These are phyloP conservation scores for Mitragyna speciosa DNA, from an alignment of 257 asterid genomes.

Conservation along the genomic window DNA sequence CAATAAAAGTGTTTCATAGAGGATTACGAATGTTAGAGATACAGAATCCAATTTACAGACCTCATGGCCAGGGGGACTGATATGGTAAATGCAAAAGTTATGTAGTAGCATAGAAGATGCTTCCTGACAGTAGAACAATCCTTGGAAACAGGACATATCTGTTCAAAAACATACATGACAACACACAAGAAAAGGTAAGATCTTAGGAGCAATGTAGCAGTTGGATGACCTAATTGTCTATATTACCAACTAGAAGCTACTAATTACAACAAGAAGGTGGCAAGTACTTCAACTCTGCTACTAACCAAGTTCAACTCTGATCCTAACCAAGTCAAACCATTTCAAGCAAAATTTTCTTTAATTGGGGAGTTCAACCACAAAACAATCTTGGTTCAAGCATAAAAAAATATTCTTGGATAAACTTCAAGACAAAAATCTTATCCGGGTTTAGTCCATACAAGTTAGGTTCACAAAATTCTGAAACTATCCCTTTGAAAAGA, in stretches of 20 bases:
- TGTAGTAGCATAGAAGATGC: conserved; percentile 51
- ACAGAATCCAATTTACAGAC: conserved; percentile 28
- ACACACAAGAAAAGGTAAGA: conserved; percentile 10
- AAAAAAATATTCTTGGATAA: neutral
- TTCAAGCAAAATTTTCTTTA: neutral
- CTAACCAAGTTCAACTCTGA: neutral
- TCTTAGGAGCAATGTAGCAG: conserved; percentile 14
- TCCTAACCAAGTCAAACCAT: neutral
- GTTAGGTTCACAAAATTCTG: neutral
- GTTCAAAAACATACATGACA: conserved; percentile 25
- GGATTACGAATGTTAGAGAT: neutral
- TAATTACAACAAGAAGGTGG: neutral
- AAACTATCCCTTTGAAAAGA: neutral
- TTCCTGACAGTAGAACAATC: conserved; percentile 52
- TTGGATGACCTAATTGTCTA: neutral
- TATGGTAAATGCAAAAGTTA: conserved; percentile 56
- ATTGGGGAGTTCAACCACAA: neutral
- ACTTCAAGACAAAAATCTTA: neutral
- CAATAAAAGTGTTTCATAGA: neutral
- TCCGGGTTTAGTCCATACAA: neutral
- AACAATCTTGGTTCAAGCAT: neutral
- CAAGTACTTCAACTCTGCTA: neutral
- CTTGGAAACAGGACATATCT: conserved; percentile 61
- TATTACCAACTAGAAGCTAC: conserved; percentile 18
- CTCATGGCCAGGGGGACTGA: conserved; percentile 58